Conservation (phyloP, 345 rosid genomes). For the Gossypium bickii region DNA sequence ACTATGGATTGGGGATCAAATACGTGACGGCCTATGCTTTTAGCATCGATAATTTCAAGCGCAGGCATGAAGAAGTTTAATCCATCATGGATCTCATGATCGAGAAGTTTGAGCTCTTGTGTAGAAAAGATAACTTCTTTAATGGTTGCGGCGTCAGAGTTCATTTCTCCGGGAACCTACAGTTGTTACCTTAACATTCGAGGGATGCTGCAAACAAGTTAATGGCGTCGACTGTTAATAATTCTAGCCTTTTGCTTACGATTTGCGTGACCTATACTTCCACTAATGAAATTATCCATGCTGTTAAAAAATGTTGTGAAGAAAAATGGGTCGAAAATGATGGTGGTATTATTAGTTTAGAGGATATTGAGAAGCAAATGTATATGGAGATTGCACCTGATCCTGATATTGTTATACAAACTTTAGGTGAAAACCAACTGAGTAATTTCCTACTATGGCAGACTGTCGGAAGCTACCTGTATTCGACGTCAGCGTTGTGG, state of each 20-base stretch:
- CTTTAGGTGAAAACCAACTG: conserved; percentile 46
- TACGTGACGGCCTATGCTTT: conserved; percentile 47
- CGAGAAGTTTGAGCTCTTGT: conserved; percentile 24
- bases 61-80: conserved; percentile 42
- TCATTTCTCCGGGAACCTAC: neutral
- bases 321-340: conserved; percentile 13
- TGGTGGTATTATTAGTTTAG: conserved; percentile 12
- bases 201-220: neutral
- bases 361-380: conserved; percentile 42
- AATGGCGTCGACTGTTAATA: neutral
- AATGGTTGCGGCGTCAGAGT: conserved; percentile 29
- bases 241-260: neutral
- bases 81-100: conserved; percentile 39
- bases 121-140: conserved; percentile 28
- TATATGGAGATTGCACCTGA: conserved; percentile 54
- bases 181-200: neutral
- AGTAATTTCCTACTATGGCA: conserved; percentile 59
- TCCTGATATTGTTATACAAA: conserved; percentile 42
- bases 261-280: neutral
- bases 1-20: conserved; percentile 37
- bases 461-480: conserved; percentile 23
- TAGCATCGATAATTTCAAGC: conserved; percentile 52
- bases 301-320: conserved; percentile 34
- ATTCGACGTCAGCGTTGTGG: conserved; percentile 39
- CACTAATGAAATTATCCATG: conserved; percentile 37